Evolutionary conservation across 2,329 filamentous ascomycete genomes (phyloP), one percentile per base, ranked within the genome.

Genomic region (Drechslerella dactyloides): DNA sequence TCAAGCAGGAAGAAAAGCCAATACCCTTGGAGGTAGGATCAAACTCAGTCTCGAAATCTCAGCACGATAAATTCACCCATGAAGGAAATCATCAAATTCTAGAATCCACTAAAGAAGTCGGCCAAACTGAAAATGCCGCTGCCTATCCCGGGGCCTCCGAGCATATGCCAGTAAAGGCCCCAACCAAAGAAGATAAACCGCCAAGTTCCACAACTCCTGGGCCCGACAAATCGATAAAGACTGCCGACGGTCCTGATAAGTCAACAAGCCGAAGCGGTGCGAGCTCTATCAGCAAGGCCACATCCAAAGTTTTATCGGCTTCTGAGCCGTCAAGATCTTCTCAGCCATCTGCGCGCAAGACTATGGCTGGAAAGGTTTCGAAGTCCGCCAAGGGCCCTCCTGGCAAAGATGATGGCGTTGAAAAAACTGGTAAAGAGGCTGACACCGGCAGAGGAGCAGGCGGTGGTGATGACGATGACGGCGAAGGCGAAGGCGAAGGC

Each of bases 401-500:
- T 6, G 19, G 17, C 11, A 63, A 56, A 21, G 42, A 40, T 1
- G 54, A 55, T 4, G 55, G 44, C 19, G 42, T 50, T 13, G 48
- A 35, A 23, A 35, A 55, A 33, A 6, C 15, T 8, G 19, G 19
- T 44, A 19, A 30, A n/a, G 19, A 7, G 19, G 33, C 19, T 15
- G 40, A 57, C 8, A 86, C 85, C 76, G 78, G 80, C 69, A 72
- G 79, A 75, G 80, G 86, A 75, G 84, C 84, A 27, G 84, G 79
- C 75, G 80, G 86, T 75, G 84, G 84, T 27, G 84, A 83, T 63
- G 84, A 81, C 7, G 83, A 86, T 64, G 79, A 82, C 75, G 78
- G 82, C 79, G 74, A 79, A 15, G 83, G 86, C 21, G 87, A 89
- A 33, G 89, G 91, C 55, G 89, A 91, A 63, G 89, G 88, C 46